A percentile compares a stretch with the other conserved stretches of the same genome.
Conservation (phyloP, 495 filamentous ascomycete species). For the Tuber borchii region DNA sequence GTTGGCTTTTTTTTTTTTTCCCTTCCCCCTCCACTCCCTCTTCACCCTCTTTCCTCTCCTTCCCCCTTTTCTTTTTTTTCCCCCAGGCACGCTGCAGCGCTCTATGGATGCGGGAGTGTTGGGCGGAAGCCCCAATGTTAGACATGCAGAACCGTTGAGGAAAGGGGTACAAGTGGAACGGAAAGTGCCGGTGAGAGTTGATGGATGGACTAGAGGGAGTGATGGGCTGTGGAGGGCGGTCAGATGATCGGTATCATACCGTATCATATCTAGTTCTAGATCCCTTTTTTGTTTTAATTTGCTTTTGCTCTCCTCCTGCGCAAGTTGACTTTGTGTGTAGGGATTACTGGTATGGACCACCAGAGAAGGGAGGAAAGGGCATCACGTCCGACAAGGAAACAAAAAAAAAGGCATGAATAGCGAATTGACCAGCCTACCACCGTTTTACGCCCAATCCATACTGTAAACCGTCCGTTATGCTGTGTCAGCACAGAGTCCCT, state of each 20-base stretch:
- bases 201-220: neutral
- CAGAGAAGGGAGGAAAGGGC: neutral
- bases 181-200: no score
- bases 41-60: neutral
- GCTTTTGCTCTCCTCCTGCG: no score
- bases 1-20: neutral
- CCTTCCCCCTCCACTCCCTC: neutral
- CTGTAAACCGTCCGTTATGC: neutral
- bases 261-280: no score
- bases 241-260: no score
- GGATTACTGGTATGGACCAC: no score
- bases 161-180: neutral
- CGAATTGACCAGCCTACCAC: neutral
- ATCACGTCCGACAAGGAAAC: neutral
- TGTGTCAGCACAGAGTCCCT: neutral
- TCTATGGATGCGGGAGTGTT: neutral
- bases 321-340: no score
- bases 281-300: no score
- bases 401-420: neutral
- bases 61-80: neutral
- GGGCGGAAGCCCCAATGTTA: neutral
- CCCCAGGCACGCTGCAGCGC: neutral
- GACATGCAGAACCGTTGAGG: neutral
- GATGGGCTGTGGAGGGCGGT: neutral
- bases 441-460: neutral